These are phyloP conservation scores for Nepenthes mirabilis DNA, from an alignment of 148 eudicot genomes.

Conservation along the genomic window DNA sequence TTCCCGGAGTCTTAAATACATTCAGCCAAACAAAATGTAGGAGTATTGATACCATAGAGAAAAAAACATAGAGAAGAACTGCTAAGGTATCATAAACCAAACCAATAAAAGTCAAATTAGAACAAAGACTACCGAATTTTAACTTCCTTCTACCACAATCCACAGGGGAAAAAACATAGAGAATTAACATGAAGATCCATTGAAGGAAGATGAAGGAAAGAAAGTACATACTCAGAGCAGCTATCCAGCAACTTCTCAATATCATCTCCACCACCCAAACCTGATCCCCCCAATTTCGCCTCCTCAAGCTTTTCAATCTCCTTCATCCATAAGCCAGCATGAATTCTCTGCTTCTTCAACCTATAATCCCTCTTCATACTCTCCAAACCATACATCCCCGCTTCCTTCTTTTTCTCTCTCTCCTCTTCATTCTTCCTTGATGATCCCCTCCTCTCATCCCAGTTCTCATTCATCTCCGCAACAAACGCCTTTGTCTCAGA, in stretches of 20 bases:
- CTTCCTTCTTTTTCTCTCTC: slow-evolving; percentile 4
- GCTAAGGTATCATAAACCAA: too few species aligned
- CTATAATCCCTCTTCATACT: slow-evolving; percentile 75
- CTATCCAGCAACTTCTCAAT: slow-evolving; percentile 72
- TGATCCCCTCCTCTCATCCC: slow-evolving; percentile 47
- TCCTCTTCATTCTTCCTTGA: slow-evolving; percentile 3
- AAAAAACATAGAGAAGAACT: too few species aligned
- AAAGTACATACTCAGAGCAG: slow-evolving; percentile 60
- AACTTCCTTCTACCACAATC: neutral
- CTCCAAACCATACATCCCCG: slow-evolving; percentile 50
- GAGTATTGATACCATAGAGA: too few species aligned
- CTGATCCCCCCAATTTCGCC: slow-evolving; percentile 44
- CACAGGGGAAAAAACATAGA: neutral
- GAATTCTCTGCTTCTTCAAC: slow-evolving; percentile 81
- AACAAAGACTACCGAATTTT: too few species aligned
- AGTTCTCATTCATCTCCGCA: slow-evolving; percentile 82
- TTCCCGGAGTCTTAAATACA: too few species aligned
- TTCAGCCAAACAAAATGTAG: too few species aligned
- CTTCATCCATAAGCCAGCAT: slow-evolving; percentile 76
- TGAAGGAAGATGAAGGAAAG: neutral
- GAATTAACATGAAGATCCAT: neutral
- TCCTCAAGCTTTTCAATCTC: slow-evolving; percentile 80
- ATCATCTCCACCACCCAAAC: slow-evolving; percentile 30
- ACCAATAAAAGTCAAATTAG: too few species aligned
- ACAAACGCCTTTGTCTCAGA: slow-evolving; percentile 75